Evolutionary conservation across 257 asterid species (phyloP), one percentile per base, ranked within the genome.

Genomic region (Coffea eugenioides): DNA sequence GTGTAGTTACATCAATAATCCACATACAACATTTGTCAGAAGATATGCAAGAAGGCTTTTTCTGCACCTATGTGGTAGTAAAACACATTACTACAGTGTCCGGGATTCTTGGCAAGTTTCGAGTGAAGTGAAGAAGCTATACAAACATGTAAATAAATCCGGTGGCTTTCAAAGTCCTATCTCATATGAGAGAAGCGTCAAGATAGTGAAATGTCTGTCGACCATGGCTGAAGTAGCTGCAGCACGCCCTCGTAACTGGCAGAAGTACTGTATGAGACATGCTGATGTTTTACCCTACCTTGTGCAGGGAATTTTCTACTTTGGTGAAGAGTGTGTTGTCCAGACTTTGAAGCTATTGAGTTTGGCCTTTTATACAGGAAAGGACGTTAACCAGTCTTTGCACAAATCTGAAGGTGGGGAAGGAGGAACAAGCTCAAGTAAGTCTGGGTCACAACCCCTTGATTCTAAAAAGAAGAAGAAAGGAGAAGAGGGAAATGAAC

Each of bases 241-340:
- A 59, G 92, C 99, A 15, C 91, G 99, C 41, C 99, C 99, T 64
- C 89, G 98, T 72, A 96, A 96, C 84, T 96, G 99, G 99, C 99
- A 96, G 90, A 96, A 96, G 87, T 96, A 91, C 83, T 92, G 97
- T 88, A 80, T 87, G 85, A 90, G 91, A 91, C 95, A 94, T 88
- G 84, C 81, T 68, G 99, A 92, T 83, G 86, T 96, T 84, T 84
- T 96, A 75, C 89, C 97, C 57, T 92, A 88, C 82, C 91, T 94
- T 82, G 78, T 94, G 96, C 89, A 87, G 84, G 98, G 97, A 74
- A 90, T 93, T 82, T 92, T 96, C 84, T 89, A 87, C 79, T 91
- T 91, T 72, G 98, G 97, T 77, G 99, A 96, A 89, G 99, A 96
- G 80, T 96, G 99, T 80, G 94, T 91, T 16, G 77, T 90, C 85